Evolutionary conservation across 2,329 filamentous ascomycete genomes (phyloP).

Genomic region (Scedosporium boydii): DNA sequence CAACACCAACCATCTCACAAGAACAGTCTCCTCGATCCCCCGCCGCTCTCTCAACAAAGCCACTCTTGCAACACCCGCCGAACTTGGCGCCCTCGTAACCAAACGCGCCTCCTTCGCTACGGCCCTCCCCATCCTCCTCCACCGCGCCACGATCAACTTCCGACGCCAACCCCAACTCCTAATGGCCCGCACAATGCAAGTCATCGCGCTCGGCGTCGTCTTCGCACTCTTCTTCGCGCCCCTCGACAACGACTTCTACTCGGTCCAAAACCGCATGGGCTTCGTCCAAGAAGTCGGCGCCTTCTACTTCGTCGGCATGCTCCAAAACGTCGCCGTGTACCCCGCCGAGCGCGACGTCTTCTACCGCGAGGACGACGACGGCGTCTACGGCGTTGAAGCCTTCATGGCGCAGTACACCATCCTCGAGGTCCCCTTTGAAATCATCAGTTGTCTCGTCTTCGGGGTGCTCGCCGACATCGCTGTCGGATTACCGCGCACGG

Average conservation of each 20-base stretch:
- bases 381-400: conserved; percentile 59
- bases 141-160: conserved; percentile 60
- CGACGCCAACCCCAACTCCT: conserved; percentile 55
- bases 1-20: conserved; percentile 5
- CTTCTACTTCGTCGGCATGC: conserved; percentile 67
- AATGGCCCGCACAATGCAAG: conserved; percentile 57
- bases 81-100: conserved; percentile 59
- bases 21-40: conserved; percentile 16
- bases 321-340: conserved; percentile 70
- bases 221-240: conserved; percentile 64
- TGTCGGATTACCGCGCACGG: conserved; percentile 53
- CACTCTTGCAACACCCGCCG: conserved; percentile 55
- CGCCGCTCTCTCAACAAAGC: conserved; percentile 32
- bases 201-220: conserved; percentile 52
- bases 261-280: conserved; percentile 64
- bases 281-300: conserved; percentile 64
- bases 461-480: conserved; percentile 55
- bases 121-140: conserved; percentile 59
- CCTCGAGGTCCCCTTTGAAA: conserved; percentile 64
- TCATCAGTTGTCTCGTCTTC: conserved; percentile 55
- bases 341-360: conserved; percentile 66
- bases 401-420: conserved; percentile 63
- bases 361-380: conserved; percentile 66
- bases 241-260: conserved; percentile 56
- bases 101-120: conserved; percentile 50